Evolutionary conservation across 805 yeast species (phyloP).

Genomic region (Ogataea haglerorum): DNA sequence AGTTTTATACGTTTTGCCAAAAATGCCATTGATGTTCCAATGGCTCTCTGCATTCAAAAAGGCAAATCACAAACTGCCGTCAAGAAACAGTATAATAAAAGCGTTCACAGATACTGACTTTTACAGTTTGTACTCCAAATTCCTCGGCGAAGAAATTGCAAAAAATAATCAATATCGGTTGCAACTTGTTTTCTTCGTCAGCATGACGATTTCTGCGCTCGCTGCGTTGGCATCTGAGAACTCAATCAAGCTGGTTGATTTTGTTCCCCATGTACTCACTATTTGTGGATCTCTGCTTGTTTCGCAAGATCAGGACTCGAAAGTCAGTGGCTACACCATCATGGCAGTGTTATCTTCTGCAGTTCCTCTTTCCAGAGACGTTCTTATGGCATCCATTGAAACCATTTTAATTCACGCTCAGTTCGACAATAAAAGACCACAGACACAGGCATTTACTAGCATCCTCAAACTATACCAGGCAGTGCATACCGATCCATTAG

Average conservation of each 20-base stretch:
- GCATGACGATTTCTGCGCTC: slow-evolving; percentile 63
- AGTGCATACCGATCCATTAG: slow-evolving; percentile 31
- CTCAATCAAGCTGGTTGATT: slow-evolving; percentile 41
- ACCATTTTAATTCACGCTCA: slow-evolving; percentile 42
- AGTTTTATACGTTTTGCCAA: slow-evolving; percentile 65
- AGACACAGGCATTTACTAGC: slow-evolving; percentile 42
- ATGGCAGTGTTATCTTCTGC: slow-evolving; percentile 75
- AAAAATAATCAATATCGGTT: slow-evolving; percentile 59
- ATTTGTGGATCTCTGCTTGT: slow-evolving; percentile 52
- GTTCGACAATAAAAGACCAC: slow-evolving; percentile 21
- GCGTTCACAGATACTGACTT: slow-evolving; percentile 70
- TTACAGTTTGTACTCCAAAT: slow-evolving; percentile 61
- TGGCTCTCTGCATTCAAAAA: slow-evolving; percentile 71
- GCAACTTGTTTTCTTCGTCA: slow-evolving; percentile 75
- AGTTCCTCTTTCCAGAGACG: slow-evolving; percentile 55
- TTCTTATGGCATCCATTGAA: slow-evolving; percentile 58
- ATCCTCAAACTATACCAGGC: slow-evolving; percentile 49
- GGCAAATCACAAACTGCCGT: slow-evolving; percentile 49
- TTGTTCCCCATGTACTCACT: slow-evolving; percentile 58
- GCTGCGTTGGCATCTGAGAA: slow-evolving; percentile 53
- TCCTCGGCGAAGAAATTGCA: slow-evolving; percentile 45
- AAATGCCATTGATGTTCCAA: slow-evolving; percentile 73
- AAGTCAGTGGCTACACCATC: slow-evolving; percentile 79
- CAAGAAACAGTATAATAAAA: slow-evolving; percentile 65
- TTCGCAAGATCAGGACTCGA: slow-evolving; percentile 54